These are phyloP conservation scores for Hansenula lynferdii DNA, from an alignment of 1,139 yeast species.

Conservation along the genomic window DNA sequence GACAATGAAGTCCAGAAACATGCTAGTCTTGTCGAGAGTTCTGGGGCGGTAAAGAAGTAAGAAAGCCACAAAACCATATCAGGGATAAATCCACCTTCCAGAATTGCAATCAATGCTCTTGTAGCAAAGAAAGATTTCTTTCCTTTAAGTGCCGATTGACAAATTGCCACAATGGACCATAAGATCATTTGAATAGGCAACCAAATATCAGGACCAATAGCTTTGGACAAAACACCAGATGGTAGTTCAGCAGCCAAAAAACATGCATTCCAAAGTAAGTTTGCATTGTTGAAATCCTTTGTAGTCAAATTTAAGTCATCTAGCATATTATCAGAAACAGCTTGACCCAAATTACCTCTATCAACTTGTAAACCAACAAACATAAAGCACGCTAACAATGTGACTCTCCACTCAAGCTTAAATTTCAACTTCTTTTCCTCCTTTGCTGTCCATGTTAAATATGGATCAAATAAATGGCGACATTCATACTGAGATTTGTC, in stretches of 20 bases:
- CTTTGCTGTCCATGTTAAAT: slow-evolving; percentile 38
- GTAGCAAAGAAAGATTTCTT: slow-evolving; percentile 34
- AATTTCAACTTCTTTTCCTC: slow-evolving; percentile 39
- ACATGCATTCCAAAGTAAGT: slow-evolving; percentile 37
- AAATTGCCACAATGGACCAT: slow-evolving; percentile 47
- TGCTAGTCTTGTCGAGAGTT: slow-evolving; percentile 42
- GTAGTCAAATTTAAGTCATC: slow-evolving; percentile 40
- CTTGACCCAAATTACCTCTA: slow-evolving; percentile 45
- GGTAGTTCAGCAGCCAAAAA: slow-evolving; percentile 49
- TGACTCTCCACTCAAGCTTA: slow-evolving; percentile 40
- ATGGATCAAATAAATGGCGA: slow-evolving; percentile 40
- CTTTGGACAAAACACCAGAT: slow-evolving; percentile 46
- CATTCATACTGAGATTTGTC: slow-evolving; percentile 42
- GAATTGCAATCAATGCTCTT: slow-evolving; percentile 39
- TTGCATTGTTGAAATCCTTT: slow-evolving; percentile 44
- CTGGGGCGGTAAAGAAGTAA: slow-evolving; percentile 44
- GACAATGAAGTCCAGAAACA: slow-evolving; percentile 37
- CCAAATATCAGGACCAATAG: slow-evolving; percentile 49
- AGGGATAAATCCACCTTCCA: slow-evolving; percentile 53
- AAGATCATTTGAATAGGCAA: slow-evolving; percentile 44
- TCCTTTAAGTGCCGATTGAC: slow-evolving; percentile 36
- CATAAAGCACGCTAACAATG: slow-evolving; percentile 42
- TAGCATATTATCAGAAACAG: slow-evolving; percentile 44
- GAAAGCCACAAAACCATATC: slow-evolving; percentile 48
- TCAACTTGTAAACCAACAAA: slow-evolving; percentile 48